These are phyloP conservation scores for Plasmodium knowlesi DNA, from an alignment of 169 alveolate species.

Conservation along the genomic window DNA sequence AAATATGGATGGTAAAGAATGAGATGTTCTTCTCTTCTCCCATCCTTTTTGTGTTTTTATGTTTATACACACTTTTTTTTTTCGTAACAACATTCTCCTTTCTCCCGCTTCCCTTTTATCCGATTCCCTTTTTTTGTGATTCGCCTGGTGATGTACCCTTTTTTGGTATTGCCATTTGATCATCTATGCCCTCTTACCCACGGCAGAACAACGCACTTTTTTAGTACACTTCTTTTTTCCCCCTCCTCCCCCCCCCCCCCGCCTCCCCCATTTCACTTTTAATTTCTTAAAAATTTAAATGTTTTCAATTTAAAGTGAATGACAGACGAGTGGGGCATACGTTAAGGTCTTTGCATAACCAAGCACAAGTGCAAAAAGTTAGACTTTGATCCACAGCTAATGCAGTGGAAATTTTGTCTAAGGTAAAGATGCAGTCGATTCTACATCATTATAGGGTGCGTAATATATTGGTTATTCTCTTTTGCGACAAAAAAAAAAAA, in stretches of 20 bases:
- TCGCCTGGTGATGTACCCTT: background rate
- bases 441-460: background rate
- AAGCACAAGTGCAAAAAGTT: background rate
- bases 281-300: background rate
- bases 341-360: background rate
- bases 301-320: background rate
- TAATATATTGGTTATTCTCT: background rate
- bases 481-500: background rate
- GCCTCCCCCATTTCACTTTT: no score
- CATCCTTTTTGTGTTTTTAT: background rate
- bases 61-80: background rate
- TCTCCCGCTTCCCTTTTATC: background rate
- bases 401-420: background rate
- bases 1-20: conserved; percentile 88
- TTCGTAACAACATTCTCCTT: background rate
- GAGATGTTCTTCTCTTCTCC: background rate
- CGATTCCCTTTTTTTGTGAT: background rate
- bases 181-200: background rate
- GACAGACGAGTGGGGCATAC: background rate
- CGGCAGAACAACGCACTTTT: background rate
- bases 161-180: background rate
- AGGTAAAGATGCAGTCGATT: background rate
- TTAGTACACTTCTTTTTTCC: background rate
- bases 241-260: no score
- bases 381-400: background rate